Evolutionary conservation across 306 rosid genomes (phyloP).

Genomic region (Sechiopsis laciniata): DNA sequence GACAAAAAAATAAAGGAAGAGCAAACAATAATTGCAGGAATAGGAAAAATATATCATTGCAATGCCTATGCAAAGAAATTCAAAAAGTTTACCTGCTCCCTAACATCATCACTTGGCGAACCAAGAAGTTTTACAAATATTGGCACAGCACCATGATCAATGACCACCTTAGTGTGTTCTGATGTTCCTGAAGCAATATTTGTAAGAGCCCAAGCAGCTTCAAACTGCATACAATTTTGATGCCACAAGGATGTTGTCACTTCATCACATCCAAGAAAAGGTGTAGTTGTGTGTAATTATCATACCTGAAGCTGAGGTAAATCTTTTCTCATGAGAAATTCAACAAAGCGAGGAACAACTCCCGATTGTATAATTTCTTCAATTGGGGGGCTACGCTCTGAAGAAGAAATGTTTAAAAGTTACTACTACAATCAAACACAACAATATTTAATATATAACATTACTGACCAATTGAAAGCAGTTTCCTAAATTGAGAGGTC

Average conservation of each 20-base stretch:
- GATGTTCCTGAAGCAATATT: conserved; percentile 96
- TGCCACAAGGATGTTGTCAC: conserved; percentile 9
- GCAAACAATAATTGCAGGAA: not conserved
- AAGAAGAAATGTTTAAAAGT: not conserved
- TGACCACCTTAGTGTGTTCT: conserved; percentile 80
- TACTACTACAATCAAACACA: not conserved
- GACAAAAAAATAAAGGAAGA: not conserved
- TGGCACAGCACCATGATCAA: conserved; percentile 84
- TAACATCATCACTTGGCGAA: conserved; percentile 86
- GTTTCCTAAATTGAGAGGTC: conserved; percentile 89
- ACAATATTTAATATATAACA: not conserved
- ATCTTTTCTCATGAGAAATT: conserved; percentile 75
- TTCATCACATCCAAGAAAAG: not conserved
- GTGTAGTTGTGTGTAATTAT: not conserved
- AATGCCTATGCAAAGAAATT: not conserved
- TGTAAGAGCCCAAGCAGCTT: conserved; percentile 98
- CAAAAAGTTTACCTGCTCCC: conserved; percentile 68
- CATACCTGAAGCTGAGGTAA: conserved; percentile 80
- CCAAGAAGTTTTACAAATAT: conserved; percentile 77
- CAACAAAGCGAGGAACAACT: conserved; percentile 86
- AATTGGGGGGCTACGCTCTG: conserved; percentile 89
- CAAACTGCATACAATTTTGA: conserved; percentile 51
- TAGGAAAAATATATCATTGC: not conserved
- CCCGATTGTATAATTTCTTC: conserved; percentile 92
- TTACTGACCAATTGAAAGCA: conserved; percentile 80